Base-by-base conservation (phyloP, 2,329 filamentous ascomycete genomes). In the Emergomyces pasteurianus region DNA sequence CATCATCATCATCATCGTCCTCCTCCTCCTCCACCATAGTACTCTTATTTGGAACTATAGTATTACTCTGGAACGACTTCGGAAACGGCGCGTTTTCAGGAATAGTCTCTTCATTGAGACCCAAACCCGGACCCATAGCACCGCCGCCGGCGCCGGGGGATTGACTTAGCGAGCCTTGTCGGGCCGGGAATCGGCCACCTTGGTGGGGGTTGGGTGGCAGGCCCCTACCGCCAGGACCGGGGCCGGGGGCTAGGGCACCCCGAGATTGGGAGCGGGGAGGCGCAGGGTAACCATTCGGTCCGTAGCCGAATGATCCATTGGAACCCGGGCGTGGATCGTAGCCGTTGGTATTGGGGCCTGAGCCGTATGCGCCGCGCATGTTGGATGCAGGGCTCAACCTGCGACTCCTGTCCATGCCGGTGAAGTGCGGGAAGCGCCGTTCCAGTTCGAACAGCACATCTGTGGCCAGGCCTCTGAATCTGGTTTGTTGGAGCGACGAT, bases 11-110 rank as follows among this genome's bases (percentile, higher is more conserved):
- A 3, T 31, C 31, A 3, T 31, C 31, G 3, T 90, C 89, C 67
- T 95, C 91, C 65, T 95, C 92, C 71, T 97, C 94, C 73, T 99
- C 94, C 1, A 97, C 85, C 86, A 97, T 92, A 0, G 89, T 96
- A 69, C 92, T 95, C 77, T 97, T 99, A 72, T 96, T 97, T 0
- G 94, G 94, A 38, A 97, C 88, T 68, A 97, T 95, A 0, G 91
- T 97, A 71, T 95, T 97, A 71, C 88, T 92, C 71, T 96, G 92
- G 66, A 95, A 91, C 43, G 91, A 91, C 71, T 95, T 96, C 18
- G 89, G 88, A 66, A 89, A 83, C 4, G 92, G 92, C 53, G 89
- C 82, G 49, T 87, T 86, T 58, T 65, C 64, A 16, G 63, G 63
- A 8, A 65, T 65, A 65, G 85, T 88, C 58, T 88, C 85, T 67